Evolutionary conservation across 495 filamentous ascomycete genomes (phyloP).

Genomic region (Parmelia sp.): DNA sequence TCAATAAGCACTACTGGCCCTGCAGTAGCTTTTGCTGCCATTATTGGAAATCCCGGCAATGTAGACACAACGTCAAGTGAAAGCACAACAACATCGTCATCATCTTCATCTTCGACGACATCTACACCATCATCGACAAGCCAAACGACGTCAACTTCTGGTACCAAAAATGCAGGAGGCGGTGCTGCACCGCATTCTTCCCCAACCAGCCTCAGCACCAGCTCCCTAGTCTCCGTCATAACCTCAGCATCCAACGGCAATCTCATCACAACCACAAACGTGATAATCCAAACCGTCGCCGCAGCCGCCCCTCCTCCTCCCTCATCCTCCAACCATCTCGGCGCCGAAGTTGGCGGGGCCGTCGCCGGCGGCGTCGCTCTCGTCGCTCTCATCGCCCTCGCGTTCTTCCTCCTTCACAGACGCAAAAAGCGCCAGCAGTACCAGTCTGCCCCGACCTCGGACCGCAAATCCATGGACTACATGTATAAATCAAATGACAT

Average conservation of each 20-base stretch:
- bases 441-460: neutral
- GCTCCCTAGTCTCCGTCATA: neutral
- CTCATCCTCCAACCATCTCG: neutral
- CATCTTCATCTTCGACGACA: neutral
- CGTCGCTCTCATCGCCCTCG: neutral
- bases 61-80: neutral
- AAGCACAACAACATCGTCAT: neutral
- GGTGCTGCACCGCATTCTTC: neutral
- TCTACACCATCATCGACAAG: neutral
- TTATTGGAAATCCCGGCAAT: neutral
- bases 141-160: neutral
- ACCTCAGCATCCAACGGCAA: neutral
- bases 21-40: neutral
- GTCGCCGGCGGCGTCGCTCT: neutral
- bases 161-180: neutral
- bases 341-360: neutral
- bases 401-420: neutral
- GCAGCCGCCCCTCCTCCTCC: neutral
- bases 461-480: slow-evolving; percentile 3
- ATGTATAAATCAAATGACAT: slow-evolving; percentile 1
- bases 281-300: neutral
- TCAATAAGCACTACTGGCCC: slow-evolving; percentile 1
- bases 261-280: neutral
- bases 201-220: neutral
- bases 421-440: neutral